Percentiles rank a stretch among this genome's conserved stretches.
Evolutionary conservation across 2,329 filamentous ascomycete species (phyloP).

Genomic region (Emericellopsis atlantica): DNA sequence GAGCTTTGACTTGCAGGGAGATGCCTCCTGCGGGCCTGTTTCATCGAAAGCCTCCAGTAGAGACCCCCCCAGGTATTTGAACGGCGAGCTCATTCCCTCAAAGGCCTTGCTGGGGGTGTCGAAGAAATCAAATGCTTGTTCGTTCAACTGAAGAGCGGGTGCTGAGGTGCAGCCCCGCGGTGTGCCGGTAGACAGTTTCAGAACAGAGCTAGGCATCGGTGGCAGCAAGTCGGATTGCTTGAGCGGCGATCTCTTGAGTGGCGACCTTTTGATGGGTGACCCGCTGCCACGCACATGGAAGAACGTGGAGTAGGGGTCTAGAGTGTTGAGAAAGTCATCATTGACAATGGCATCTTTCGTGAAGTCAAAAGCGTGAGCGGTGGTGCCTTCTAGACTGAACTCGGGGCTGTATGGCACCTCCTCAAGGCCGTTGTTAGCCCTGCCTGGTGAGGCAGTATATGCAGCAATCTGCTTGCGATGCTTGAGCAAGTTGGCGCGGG

Average conservation of each 20-base stretch:
- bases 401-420: slow-evolving; percentile 51
- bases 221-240: slow-evolving; percentile 22
- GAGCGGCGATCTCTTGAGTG: slow-evolving; percentile 13
- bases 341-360: slow-evolving; percentile 5
- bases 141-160: slow-evolving; percentile 35
- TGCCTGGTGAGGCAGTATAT: not conserved
- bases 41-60: slow-evolving; percentile 8
- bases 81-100: slow-evolving; percentile 41
- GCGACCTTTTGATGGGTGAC: slow-evolving; percentile 54
- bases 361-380: slow-evolving; percentile 30
- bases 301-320: no score
- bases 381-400: slow-evolving; percentile 48
- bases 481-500: slow-evolving; percentile 81
- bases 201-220: not conserved
- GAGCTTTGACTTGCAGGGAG: no score
- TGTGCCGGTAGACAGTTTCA: slow-evolving; percentile 10
- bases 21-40: no score
- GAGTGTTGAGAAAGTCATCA: not conserved
- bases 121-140: slow-evolving; percentile 23
- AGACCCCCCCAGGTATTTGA: slow-evolving; percentile 30
- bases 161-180: slow-evolving; percentile 38
- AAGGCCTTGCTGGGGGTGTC: slow-evolving; percentile 47
- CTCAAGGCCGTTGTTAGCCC: slow-evolving; percentile 24
- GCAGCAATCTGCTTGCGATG: slow-evolving; percentile 50
- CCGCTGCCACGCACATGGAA: slow-evolving; percentile 21